These are phyloP conservation scores for Tuber indicum DNA, from an alignment of 495 filamentous ascomycete species.

Conservation along the genomic window DNA sequence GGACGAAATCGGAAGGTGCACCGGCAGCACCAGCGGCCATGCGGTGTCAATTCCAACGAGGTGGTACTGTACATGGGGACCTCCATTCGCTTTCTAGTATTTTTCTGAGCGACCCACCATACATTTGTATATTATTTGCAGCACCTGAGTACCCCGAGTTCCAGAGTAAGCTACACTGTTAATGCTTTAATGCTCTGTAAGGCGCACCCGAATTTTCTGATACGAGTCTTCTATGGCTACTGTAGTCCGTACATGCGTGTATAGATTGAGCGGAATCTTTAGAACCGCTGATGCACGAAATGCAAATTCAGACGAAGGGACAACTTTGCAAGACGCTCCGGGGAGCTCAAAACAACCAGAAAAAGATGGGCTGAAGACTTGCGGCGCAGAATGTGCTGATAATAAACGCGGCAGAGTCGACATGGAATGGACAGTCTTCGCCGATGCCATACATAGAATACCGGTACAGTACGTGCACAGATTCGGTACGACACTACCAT, in stretches of 20 bases:
- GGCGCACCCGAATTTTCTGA: neutral
- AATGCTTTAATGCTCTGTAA: neutral
- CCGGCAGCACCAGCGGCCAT: neutral
- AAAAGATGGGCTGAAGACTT: neutral
- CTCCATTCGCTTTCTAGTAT: neutral
- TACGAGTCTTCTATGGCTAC: neutral
- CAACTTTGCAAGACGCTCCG: neutral
- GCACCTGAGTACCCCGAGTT: neutral
- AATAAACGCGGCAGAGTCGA: slow-evolving; percentile 1
- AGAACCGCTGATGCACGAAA: neutral
- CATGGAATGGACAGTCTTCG: slow-evolving; percentile 32
- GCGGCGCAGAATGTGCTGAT: neutral
- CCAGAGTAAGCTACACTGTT: neutral
- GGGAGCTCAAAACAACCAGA: neutral
- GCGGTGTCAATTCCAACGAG: neutral
- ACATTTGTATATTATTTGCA: neutral
- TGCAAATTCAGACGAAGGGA: neutral
- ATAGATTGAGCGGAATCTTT: neutral
- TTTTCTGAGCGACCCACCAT: neutral
- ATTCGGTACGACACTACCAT: slow-evolving; percentile 1
- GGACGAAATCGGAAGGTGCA: neutral
- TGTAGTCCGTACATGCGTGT: neutral
- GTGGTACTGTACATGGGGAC: neutral
- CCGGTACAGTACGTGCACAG: neutral
- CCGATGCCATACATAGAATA: slow-evolving; percentile 6